Evolutionary conservation across 2,329 filamentous ascomycete genomes (phyloP).

Genomic region (Penicillium sp.): DNA sequence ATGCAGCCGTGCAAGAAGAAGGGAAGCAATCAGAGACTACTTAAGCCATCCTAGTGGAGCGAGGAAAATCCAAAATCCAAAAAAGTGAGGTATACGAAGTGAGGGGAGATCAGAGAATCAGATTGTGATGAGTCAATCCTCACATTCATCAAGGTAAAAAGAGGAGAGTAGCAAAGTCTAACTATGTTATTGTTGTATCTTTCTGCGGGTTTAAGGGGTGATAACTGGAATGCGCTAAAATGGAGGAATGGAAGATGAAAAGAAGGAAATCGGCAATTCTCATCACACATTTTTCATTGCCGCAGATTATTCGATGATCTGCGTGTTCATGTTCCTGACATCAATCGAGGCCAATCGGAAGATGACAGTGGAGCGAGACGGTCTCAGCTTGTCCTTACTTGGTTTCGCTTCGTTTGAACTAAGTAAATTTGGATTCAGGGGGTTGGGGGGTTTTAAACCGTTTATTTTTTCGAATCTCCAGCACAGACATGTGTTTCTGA

Average conservation of each 20-base stretch:
- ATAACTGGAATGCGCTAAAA: constrained; percentile 12
- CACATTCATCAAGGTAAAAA: background rate
- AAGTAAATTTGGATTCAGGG: background rate
- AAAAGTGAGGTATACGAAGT: background rate
- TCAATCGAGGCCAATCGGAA: constrained; percentile 17
- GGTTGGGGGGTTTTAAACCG: background rate
- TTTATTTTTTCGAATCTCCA: background rate
- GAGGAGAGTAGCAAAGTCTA: too few relatives aligned
- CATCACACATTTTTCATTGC: background rate
- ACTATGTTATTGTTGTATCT: background rate
- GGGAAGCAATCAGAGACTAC: constrained; percentile 12
- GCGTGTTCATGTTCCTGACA: constrained; percentile 19
- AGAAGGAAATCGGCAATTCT: background rate
- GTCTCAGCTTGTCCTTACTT: constrained; percentile 16
- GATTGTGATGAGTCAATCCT: constrained; percentile 6
- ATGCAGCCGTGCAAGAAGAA: constrained; percentile 7
- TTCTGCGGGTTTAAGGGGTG: background rate
- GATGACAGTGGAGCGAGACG: constrained; percentile 8
- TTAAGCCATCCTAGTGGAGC: constrained; percentile 11
- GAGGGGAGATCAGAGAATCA: background rate
- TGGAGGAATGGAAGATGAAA: constrained; percentile 10
- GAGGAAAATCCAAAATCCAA: constrained; percentile 6
- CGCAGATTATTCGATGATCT: background rate
- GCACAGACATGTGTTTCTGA: background rate
- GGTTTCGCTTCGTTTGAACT: background rate